A percentile compares a stretch with the other conserved stretches of the same genome.
Evolutionary conservation across 306 rosid species (phyloP).

Genomic region (barrel medic (Medicago truncatula)): DNA sequence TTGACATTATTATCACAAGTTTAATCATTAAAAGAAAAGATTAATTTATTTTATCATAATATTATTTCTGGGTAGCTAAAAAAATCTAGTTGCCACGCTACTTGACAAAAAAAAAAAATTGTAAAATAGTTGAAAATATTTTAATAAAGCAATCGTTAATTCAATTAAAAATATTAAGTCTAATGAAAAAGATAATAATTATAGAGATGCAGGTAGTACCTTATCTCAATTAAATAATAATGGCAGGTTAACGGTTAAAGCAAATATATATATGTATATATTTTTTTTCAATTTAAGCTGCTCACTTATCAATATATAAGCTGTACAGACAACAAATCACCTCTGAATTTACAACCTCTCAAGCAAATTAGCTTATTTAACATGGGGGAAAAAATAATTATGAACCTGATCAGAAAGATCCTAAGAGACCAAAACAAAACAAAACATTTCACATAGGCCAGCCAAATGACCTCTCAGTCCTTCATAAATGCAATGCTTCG

Average conservation of each 20-base stretch:
- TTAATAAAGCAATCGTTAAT: neutral
- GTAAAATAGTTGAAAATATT: neutral
- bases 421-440: constrained; percentile 39
- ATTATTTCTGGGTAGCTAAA: too few species aligned
- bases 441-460: constrained; percentile 37
- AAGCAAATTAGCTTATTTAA: constrained; percentile 51
- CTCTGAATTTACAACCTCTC: constrained; percentile 58
- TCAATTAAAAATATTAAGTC: neutral
- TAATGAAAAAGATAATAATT: neutral
- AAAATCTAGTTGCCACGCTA: too few species aligned
- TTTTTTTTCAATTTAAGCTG: constrained; percentile 33
- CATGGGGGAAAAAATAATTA: constrained; percentile 46
- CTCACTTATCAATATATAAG: constrained; percentile 48
- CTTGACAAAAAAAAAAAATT: too few species aligned
- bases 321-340: constrained; percentile 61
- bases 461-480: constrained; percentile 31
- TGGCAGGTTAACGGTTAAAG: neutral
- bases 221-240: constrained; percentile 17
- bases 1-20: too few species aligned
- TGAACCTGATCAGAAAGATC: constrained; percentile 46
- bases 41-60: too few species aligned
- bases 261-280: neutral
- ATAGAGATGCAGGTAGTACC: neutral
- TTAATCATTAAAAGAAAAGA: too few species aligned
- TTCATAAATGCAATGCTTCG: constrained; percentile 41